These are phyloP conservation scores for Fusarium mangiferae DNA, from an alignment of 2,329 filamentous ascomycete genomes.

Conservation along the genomic window DNA sequence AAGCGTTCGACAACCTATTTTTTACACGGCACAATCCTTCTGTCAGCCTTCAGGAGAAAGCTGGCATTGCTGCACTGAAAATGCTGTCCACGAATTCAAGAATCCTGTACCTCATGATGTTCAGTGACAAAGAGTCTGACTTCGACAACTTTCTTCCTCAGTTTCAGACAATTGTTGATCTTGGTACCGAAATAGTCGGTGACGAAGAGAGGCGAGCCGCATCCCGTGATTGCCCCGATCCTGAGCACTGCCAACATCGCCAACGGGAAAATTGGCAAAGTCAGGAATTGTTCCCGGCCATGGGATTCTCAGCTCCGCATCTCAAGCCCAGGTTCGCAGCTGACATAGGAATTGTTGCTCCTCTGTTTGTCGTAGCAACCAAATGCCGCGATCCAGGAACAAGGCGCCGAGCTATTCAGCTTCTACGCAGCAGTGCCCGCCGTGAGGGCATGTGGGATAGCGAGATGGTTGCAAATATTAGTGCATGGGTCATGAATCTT, in stretches of 20 bases:
- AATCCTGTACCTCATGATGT: conserved; percentile 69
- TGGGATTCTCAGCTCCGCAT: conserved; percentile 59
- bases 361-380: conserved; percentile 72
- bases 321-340: conserved; percentile 72
- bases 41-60: conserved; percentile 65
- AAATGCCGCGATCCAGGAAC: conserved; percentile 69
- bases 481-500: conserved; percentile 64
- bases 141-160: conserved; percentile 65
- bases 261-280: conserved; percentile 24
- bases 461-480: conserved; percentile 65
- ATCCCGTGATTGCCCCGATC: conserved; percentile 57
- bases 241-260: conserved; percentile 55
- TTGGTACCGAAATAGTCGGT: conserved; percentile 69
- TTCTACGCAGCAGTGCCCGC: conserved; percentile 68
- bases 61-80: conserved; percentile 69
- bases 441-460: conserved; percentile 78
- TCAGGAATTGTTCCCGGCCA: conserved; percentile 51
- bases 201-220: conserved; percentile 65
- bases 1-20: conserved; percentile 67
- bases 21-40: conserved; percentile 59
- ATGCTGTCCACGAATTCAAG: conserved; percentile 70
- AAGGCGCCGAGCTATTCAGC: conserved; percentile 69
- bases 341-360: conserved; percentile 71
- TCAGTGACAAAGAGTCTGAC: conserved; percentile 66
- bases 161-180: conserved; percentile 65